Conservation (phyloP, 495 filamentous ascomycete species). For the Lepidopterella palustris region DNA sequence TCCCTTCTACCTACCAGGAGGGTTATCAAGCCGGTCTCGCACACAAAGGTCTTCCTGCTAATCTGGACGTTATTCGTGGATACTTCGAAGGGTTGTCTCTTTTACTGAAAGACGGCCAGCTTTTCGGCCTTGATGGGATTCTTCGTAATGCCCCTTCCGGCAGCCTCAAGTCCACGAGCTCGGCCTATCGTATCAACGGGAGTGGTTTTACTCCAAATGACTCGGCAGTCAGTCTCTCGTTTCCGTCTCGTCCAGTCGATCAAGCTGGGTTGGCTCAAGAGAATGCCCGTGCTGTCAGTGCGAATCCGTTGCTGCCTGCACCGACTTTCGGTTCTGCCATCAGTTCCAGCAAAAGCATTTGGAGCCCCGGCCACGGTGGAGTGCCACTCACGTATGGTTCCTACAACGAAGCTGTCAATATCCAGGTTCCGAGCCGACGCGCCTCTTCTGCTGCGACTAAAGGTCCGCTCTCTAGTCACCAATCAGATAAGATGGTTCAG, state of each 20-base stretch:
- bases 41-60: conserved; percentile 23
- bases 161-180: background rate
- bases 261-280: conserved; percentile 4
- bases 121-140: background rate
- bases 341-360: background rate
- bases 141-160: background rate
- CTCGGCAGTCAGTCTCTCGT: conserved; percentile 19
- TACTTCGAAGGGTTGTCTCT: conserved; percentile 28
- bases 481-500: background rate
- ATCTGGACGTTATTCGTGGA: conserved; percentile 28
- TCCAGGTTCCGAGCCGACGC: background rate
- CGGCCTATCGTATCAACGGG: conserved; percentile 1
- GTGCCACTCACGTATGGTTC: background rate
- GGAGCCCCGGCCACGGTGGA: background rate
- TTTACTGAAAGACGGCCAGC: conserved; percentile 3
- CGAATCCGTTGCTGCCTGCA: background rate
- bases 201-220: conserved; percentile 1
- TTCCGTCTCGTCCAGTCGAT: background rate
- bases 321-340: background rate
- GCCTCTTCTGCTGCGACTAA: background rate
- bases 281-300: background rate
- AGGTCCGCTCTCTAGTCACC: background rate
- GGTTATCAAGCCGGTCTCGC: conserved; percentile 32
- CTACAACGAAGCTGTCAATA: conserved; percentile 1
- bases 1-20: conserved; percentile 26